Evolutionary conservation across 345 rosid species (phyloP).

Genomic region (Populus ilicifolia): DNA sequence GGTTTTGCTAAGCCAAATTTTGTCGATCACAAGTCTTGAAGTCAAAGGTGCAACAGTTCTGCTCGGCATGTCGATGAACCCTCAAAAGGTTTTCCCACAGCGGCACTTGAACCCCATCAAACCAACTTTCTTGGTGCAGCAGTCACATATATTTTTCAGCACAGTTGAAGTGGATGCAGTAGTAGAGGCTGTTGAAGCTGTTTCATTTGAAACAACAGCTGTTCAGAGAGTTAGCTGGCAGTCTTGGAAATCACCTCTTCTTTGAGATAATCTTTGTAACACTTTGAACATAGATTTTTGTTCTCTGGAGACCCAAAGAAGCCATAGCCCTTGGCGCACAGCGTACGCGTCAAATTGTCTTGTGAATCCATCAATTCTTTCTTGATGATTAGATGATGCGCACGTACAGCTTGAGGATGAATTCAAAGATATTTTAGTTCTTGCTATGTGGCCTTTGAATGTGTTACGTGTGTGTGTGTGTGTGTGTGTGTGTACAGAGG

Average conservation of each 20-base stretch:
- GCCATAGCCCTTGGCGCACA: too few species aligned
- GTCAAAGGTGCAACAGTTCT: constrained; percentile 32
- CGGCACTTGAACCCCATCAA: constrained; percentile 16
- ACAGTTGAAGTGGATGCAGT: background rate
- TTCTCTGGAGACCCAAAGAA: background rate
- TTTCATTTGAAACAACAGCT: background rate
- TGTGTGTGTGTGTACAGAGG: background rate
- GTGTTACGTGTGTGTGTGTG: too few species aligned
- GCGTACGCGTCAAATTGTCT: too few species aligned
- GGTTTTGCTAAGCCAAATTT: constrained; percentile 17
- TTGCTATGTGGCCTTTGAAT: background rate
- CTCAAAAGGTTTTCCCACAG: constrained; percentile 32
- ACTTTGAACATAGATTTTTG: constrained; percentile 28
- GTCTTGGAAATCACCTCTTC: background rate
- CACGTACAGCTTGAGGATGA: background rate
- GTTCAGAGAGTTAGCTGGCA: background rate
- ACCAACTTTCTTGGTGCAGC: constrained; percentile 18
- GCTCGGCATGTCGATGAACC: constrained; percentile 26
- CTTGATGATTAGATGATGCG: background rate
- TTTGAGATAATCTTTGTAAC: constrained; percentile 25
- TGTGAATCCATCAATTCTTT: background rate
- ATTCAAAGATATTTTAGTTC: background rate
- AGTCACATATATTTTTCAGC: background rate
- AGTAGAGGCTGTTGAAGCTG: background rate
- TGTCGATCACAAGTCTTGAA: constrained; percentile 22